Conservation (phyloP, 2,329 filamentous ascomycete genomes). For the Talaromyces pinophilus region DNA sequence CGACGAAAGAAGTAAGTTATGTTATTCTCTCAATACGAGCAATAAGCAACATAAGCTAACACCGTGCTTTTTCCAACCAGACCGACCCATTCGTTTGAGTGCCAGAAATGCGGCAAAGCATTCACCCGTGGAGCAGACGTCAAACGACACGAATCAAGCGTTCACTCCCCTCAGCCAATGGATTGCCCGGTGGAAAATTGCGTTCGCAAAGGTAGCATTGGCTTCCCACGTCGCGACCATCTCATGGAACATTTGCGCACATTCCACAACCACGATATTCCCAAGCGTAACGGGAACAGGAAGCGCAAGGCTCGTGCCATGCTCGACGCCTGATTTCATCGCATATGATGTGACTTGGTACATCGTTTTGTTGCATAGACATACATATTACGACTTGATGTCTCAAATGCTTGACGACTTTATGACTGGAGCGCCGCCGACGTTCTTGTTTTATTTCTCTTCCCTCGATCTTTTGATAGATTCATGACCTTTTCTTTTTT, state of each 20-base stretch:
- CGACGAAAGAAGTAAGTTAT: constrained; percentile 1
- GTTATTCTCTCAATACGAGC: neutral
- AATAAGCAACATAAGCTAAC: neutral
- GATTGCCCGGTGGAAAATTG: constrained; percentile 50
- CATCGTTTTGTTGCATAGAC: neutral
- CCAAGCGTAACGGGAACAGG: constrained; percentile 35
- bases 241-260: constrained; percentile 59
- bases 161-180: constrained; percentile 47
- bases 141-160: constrained; percentile 51
- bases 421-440: neutral
- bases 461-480: neutral
- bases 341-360: neutral
- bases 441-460: neutral
- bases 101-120: constrained; percentile 39
- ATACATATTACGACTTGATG: constrained; percentile 6
- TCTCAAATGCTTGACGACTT: constrained; percentile 12
- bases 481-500: neutral
- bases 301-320: constrained; percentile 5
- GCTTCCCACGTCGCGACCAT: constrained; percentile 60
- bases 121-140: constrained; percentile 54
- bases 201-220: constrained; percentile 49
- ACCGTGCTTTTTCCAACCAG: constrained; percentile 23
- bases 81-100: constrained; percentile 35
- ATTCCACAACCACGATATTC: constrained; percentile 54
- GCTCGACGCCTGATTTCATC: neutral